phyloP scores from a whole-genome alignment of 192 early-diverging fungal species.

The Rhizoclosmatium sp. region DNA sequence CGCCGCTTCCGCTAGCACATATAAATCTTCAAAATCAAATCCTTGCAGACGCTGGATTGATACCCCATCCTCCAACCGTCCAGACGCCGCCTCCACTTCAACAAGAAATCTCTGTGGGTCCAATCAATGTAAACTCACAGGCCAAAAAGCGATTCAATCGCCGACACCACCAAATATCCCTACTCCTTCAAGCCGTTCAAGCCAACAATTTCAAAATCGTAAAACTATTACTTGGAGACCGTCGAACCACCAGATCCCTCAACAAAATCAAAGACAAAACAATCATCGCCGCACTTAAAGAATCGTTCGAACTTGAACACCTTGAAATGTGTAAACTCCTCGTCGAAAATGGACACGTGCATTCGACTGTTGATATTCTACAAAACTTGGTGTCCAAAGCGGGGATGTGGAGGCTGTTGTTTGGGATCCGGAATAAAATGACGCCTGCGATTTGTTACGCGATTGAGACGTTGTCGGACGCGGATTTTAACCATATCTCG shows the following conservation, averaged over 20 bases:
- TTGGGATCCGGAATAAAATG: slow-evolving; percentile 32
- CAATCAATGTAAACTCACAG: slow-evolving; percentile 5
- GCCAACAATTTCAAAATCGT: slow-evolving; percentile 40
- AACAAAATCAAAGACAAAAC: not conserved
- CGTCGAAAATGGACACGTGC: slow-evolving; percentile 20
- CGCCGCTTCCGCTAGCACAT: not conserved
- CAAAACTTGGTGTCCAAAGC: slow-evolving; percentile 37
- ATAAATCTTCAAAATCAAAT: slow-evolving; percentile 16
- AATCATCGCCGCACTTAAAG: slow-evolving; percentile 18
- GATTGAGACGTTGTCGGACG: slow-evolving; percentile 17
- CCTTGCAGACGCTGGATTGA: slow-evolving; percentile 14
- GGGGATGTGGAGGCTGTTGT: slow-evolving; percentile 34
- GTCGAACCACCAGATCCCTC: not conserved
- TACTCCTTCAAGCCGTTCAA: slow-evolving; percentile 43
- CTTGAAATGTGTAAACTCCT: slow-evolving; percentile 37
- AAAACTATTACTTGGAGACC: slow-evolving; percentile 15
- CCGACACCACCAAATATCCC: slow-evolving; percentile 22
- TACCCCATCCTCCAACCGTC: not conserved
- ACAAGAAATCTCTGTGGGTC: not conserved
- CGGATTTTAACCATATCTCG: slow-evolving; percentile 22
- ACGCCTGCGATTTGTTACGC: slow-evolving; percentile 19
- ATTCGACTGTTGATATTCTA: slow-evolving; percentile 23
- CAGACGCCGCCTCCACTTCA: not conserved
- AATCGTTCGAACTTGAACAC: slow-evolving; percentile 19
- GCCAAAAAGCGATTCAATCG: slow-evolving; percentile 3